Evolutionary conservation across 495 filamentous ascomycete species (phyloP).

Genomic region (Podospora australis): DNA sequence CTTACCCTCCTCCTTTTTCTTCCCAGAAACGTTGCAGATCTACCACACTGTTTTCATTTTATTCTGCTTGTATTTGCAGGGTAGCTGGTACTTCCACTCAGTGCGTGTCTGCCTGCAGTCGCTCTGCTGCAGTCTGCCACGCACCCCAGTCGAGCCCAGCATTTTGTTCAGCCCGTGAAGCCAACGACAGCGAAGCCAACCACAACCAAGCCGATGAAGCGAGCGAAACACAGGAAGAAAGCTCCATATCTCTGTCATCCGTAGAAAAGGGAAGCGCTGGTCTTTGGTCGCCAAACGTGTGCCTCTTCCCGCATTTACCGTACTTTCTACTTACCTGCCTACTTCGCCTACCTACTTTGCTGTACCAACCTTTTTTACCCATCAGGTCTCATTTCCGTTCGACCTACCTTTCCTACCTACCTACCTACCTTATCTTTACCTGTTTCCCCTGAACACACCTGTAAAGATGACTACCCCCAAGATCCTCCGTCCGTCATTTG

Average conservation of each 20-base stretch:
- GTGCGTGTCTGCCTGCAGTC: too few relatives aligned
- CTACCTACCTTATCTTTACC: conserved; percentile 5
- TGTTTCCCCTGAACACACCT: conserved; percentile 5
- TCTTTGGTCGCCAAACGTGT: conserved; percentile 8
- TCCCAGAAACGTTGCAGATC: background rate
- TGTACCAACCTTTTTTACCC: background rate
- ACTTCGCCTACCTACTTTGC: too few relatives aligned
- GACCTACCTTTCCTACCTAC: conserved; percentile 1
- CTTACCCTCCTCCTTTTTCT: background rate
- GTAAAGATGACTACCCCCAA: conserved; percentile 21
- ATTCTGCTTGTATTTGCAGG: background rate
- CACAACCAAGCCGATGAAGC: background rate
- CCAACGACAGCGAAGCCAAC: too few relatives aligned
- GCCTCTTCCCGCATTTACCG: conserved; percentile 1
- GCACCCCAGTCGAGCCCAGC: background rate
- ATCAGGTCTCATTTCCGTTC: too few relatives aligned
- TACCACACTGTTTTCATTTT: background rate
- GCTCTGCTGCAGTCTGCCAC: too few relatives aligned
- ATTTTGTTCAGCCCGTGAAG: background rate
- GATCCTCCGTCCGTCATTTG: conserved; percentile 11
- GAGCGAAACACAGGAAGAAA: background rate
- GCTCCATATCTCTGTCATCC: background rate
- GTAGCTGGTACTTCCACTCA: background rate
- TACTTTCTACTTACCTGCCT: too few relatives aligned
- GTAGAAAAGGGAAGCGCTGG: conserved; percentile 4